A percentile compares a stretch with the other conserved stretches of the same genome.
These are phyloP conservation scores for grape (Vitis vinifera) DNA, from an alignment of 164 flowering plant genomes.

Conservation along the genomic window ASM3070453v1 NC_081812.1:8514501-8515000, in stretches of 20 bases:
- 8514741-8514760: constrained; percentile 54
- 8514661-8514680: constrained; percentile 63
- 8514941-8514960: constrained; percentile 13
- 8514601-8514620: constrained; percentile 49
- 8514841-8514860: background rate
- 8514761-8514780: constrained; percentile 8
- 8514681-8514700: constrained; percentile 52
- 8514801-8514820: constrained; percentile 29
- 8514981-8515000: constrained; percentile 19
- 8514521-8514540: constrained; percentile 58
- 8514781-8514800: constrained; percentile 33
- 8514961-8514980: constrained; percentile 5
- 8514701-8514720: constrained; percentile 66
- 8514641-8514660: constrained; percentile 59
- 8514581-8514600: constrained; percentile 38
- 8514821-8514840: constrained; percentile 4
- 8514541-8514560: constrained; percentile 62
- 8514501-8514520: constrained; percentile 69
- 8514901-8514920: constrained; percentile 10
- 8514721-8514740: constrained; percentile 73
- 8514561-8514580: constrained; percentile 52
- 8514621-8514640: constrained; percentile 63
- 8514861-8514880: background rate
- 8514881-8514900: background rate
- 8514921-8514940: constrained; percentile 10